A percentile compares a stretch with the other conserved stretches of the same genome.
Conservation (phyloP, 208 protist species). For the Phytomonas francai region DNA sequence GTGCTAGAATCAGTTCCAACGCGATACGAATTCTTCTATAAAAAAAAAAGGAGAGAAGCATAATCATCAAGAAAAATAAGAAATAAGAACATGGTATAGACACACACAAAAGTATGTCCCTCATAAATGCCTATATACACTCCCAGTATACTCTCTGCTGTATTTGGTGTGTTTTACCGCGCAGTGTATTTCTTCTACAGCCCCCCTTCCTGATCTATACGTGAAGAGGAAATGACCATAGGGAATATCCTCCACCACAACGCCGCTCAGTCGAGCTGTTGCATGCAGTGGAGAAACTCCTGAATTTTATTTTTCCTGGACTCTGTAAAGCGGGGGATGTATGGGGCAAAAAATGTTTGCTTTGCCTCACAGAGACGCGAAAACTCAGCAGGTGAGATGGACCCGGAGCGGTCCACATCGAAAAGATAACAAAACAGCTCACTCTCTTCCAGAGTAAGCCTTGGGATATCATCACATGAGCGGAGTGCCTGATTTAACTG, state of each 20-base stretch:
- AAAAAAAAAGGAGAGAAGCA: conserved; percentile 2
- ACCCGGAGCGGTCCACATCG: conserved; percentile 45
- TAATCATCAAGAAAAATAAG: background rate
- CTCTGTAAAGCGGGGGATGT: conserved; percentile 41
- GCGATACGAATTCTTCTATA: background rate
- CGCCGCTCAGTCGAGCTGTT: conserved; percentile 36
- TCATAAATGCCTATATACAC: background rate
- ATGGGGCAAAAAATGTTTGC: conserved; percentile 30
- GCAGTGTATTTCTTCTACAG: background rate
- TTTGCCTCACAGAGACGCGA: conserved; percentile 32
- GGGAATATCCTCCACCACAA: background rate
- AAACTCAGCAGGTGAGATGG: conserved; percentile 54
- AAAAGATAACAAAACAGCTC: conserved; percentile 39
- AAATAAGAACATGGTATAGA: conserved; percentile 12
- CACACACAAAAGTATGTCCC: background rate
- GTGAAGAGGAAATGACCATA: background rate
- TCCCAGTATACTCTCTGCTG: background rate
- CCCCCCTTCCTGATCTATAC: background rate
- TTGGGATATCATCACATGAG: conserved; percentile 20
- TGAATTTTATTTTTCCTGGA: conserved; percentile 45
- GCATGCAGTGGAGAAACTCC: conserved; percentile 71
- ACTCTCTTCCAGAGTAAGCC: conserved; percentile 27
- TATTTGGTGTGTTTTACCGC: background rate
- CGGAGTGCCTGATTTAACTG: conserved; percentile 44
- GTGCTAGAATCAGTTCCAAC: background rate